Base-by-base conservation (phyloP, 441 rosid species). In the Croton setiger region DNA sequence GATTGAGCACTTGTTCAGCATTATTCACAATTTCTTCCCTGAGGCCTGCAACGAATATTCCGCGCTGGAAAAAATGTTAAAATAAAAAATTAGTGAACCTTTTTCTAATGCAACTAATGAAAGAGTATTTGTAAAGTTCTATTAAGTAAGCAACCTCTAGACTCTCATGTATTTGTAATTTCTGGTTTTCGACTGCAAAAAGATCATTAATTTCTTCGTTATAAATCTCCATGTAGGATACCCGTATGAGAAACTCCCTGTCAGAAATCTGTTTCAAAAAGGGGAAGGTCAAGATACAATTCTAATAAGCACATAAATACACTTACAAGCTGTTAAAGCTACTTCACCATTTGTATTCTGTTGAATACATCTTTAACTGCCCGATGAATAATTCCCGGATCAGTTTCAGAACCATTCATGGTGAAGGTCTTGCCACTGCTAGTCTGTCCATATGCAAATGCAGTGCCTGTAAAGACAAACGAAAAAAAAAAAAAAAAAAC, bases 361-460 rank as follows among this genome's bases (percentile, higher is more conserved):
- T 85, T 77, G 75, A 91, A 93, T 3, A 87, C 78, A 83, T 91
- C 92, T 73, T 77, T 78, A 18, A 91, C 95, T 1, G 95, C 93
- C 17, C 85, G 86, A 59, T 79, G 91, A 71, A 91, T 91, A 59
- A 93, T 81, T 44, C 95, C 96, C 0, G 89, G 95, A 72, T 93
- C 94, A 15, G 72, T 60, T 15, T 84, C 80, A 4, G 97, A 86
- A 64, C 98, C 97, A 27, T 93, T 93, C 96, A 93, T 91, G 1
- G 97, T 93, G 72, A 87, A 93, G 17, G 98, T 91, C 77, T 93
- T 93, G 35, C 98, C 98, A 75, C 98, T 93, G 83, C 96, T 93
- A 12, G 98, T 93, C 77, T 91, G 98, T 64, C 98, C 98, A 75
- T 93, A 91, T 14, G 96, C 98, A 88, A 93, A 93, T 49, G 86